Base-by-base conservation (phyloP, 108 stramenopile genomes). In the Fragilaria crotonensis region DNA sequence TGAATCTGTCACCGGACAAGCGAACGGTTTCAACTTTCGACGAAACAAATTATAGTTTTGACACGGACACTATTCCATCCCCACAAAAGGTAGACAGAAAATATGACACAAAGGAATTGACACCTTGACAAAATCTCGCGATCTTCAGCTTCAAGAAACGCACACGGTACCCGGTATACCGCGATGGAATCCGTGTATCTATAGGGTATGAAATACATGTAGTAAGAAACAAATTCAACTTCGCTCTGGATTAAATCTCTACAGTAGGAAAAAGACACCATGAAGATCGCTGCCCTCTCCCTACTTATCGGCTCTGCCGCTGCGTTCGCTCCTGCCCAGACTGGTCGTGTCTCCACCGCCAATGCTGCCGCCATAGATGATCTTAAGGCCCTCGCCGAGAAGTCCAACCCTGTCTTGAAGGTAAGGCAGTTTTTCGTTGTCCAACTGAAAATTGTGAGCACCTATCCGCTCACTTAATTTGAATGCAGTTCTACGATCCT, bases 401-500 rank as follows among this genome's bases (percentile, higher is more conserved):
- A 81, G 57, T 71, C 73, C 63, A 86, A 86, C 77, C 84, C 84
- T 30, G 84, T 85, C 25, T 57, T 69, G 61, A 83, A 83, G 79
- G 79, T 80, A 51, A 56, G 21, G 54, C 2, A 33, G 19, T 31
- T 1, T 26, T 5, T 29, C 2, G 2, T 3, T 33, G 33, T 56
- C 3, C 31, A 36, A 9, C 33, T 56, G n/a, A 56, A 21, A 2
- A 31, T 56, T 19, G 18, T 22, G 4, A 29, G n/a, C 3, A 22
- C 18, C 33, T 30, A 33, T 26, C 45, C 47, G 25, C 2, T 41
- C 66, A 25, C 54, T 56, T 19, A 11, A 32, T 33, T 41, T n/a
- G 1, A 14, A 25, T 32, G 29, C 55, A 80, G 76, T 85, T 70
- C 76, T 85, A 85, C 67, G 84, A 85, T 66, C 84, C 84, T 53